A percentile compares a stretch with the other conserved stretches of the same genome.
Evolutionary conservation across 257 asterid species (phyloP).

Genomic region (Solanum virginianum): DNA sequence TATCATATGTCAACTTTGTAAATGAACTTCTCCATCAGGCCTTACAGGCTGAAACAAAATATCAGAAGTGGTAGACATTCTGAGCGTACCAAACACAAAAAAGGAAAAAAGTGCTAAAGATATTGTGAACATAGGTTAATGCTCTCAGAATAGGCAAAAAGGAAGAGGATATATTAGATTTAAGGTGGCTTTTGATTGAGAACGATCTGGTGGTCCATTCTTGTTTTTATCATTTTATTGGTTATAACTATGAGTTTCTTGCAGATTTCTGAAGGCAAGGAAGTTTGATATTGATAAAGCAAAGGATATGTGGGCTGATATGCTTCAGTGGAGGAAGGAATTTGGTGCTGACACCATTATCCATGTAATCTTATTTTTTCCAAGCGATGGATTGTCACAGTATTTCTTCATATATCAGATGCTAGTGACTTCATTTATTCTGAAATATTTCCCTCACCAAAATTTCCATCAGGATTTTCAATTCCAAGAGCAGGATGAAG

Average conservation of each 20-base stretch:
- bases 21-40: neutral
- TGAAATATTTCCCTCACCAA: neutral
- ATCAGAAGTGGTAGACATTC: neutral
- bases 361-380: constrained; percentile 26
- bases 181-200: neutral
- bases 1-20: neutral
- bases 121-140: neutral
- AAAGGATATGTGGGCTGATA: constrained; percentile 87
- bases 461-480: constrained; percentile 51
- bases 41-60: neutral
- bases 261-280: constrained; percentile 77
- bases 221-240: neutral
- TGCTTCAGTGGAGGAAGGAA: constrained; percentile 78
- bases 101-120: neutral
- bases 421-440: neutral
- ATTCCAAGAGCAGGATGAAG: constrained; percentile 62
- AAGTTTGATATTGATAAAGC: constrained; percentile 70
- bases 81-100: neutral
- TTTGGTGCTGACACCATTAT: constrained; percentile 58
- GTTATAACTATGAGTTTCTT: neutral
- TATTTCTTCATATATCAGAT: neutral
- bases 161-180: neutral
- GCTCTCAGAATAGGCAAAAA: neutral
- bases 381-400: neutral
- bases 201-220: neutral